These are phyloP conservation scores for Pyricularia grisea DNA, from an alignment of 2,329 filamentous ascomycete species.

Conservation along the genomic window DNA sequence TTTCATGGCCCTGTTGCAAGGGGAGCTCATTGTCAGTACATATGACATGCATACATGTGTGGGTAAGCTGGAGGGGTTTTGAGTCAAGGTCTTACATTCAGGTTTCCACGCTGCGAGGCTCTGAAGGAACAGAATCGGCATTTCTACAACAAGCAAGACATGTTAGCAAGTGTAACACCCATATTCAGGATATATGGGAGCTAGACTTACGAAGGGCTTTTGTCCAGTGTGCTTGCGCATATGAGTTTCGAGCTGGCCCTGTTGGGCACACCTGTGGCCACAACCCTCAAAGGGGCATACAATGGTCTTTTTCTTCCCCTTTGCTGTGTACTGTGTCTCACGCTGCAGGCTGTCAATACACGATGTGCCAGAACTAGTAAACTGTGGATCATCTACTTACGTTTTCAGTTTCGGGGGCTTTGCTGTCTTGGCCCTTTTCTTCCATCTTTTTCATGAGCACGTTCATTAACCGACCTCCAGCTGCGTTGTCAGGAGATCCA, in stretches of 20 bases:
- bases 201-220: constrained; percentile 70
- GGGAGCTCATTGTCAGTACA: background rate
- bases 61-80: background rate
- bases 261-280: constrained; percentile 77
- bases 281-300: constrained; percentile 67
- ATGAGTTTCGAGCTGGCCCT: constrained; percentile 89
- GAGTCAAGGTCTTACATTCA: background rate
- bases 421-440: background rate
- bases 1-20: constrained; percentile 61
- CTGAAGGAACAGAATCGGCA: background rate
- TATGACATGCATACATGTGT: background rate
- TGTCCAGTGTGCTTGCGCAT: constrained; percentile 79
- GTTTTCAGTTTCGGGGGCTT: background rate
- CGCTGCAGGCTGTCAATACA: background rate
- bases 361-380: background rate
- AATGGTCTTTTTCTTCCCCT: constrained; percentile 30
- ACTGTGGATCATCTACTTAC: background rate
- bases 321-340: background rate
- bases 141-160: background rate
- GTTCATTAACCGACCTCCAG: background rate
- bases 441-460: background rate
- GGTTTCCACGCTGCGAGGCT: background rate
- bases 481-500: background rate
- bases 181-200: background rate
- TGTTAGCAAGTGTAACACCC: background rate